Conservation (phyloP, 768 basidiomycete species). For the Lepiota subincarnata region DNA sequence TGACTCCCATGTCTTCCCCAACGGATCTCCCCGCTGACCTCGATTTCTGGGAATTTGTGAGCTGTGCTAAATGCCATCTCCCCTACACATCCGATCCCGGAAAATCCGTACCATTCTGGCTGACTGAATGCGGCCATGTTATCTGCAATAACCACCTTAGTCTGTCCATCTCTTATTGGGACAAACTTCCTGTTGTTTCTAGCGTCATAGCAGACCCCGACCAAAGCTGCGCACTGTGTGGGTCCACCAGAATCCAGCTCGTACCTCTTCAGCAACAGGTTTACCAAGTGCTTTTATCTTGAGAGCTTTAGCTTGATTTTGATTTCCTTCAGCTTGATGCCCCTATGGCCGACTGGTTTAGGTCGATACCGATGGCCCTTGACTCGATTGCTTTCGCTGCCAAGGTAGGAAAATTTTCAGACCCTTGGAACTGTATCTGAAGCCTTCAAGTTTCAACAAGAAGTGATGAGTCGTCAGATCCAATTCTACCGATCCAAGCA, state of each 20-base stretch:
- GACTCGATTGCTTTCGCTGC: slow-evolving; percentile 64
- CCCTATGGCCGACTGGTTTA: slow-evolving; percentile 84
- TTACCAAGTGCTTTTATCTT: slow-evolving; percentile 18
- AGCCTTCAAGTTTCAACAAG: slow-evolving; percentile 66
- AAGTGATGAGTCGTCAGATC: slow-evolving; percentile 65
- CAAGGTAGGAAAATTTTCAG: slow-evolving; percentile 45
- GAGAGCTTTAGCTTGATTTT: background rate
- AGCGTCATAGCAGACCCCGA: slow-evolving; percentile 49
- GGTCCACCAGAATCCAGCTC: slow-evolving; percentile 58
- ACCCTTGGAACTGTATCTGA: background rate
- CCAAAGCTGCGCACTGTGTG: slow-evolving; percentile 73
- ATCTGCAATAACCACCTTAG: slow-evolving; percentile 84
- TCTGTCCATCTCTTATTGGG: slow-evolving; percentile 26
- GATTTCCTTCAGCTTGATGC: slow-evolving; percentile 55
- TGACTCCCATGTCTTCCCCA: slow-evolving; percentile 30
- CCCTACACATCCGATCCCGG: slow-evolving; percentile 53
- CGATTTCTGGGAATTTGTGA: slow-evolving; percentile 81
- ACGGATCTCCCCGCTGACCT: slow-evolving; percentile 29
- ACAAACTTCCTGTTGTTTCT: background rate
- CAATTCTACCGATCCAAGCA: slow-evolving; percentile 57
- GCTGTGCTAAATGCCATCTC: slow-evolving; percentile 66
- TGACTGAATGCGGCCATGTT: slow-evolving; percentile 85
- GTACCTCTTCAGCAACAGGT: slow-evolving; percentile 74
- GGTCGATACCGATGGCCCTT: slow-evolving; percentile 52
- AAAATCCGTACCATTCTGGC: slow-evolving; percentile 75